Conservation (phyloP, 1,139 yeast genomes). For the Pneumocystis murina region DNA sequence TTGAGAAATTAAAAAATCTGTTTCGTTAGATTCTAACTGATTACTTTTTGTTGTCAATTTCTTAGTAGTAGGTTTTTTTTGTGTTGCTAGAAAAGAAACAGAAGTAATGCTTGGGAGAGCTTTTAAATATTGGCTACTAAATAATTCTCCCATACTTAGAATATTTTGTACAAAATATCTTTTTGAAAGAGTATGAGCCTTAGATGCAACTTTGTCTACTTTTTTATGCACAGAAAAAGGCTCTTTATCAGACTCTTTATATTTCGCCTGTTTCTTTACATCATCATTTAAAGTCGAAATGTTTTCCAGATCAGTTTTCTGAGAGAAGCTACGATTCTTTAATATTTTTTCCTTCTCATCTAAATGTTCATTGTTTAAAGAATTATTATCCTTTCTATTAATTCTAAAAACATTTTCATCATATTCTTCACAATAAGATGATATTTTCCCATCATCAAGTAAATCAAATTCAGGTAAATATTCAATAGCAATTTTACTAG, state of each 20-base stretch:
- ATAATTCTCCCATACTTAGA: neutral
- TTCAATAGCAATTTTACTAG: constrained; percentile 48
- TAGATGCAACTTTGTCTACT: neutral
- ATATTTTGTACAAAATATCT: neutral
- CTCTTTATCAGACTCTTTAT: neutral
- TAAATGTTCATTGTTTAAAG: neutral
- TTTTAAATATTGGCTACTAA: neutral
- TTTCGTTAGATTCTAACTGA: neutral
- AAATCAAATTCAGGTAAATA: constrained; percentile 26
- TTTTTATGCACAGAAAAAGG: neutral
- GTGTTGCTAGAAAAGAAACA: neutral
- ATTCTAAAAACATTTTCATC: constrained; percentile 1
- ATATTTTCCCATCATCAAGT: constrained; percentile 4
- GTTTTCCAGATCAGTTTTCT: neutral
- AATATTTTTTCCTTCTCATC: neutral
- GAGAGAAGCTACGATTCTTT: neutral
- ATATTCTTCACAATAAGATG: constrained; percentile 6
- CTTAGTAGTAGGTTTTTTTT: neutral
- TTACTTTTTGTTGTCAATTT: neutral
- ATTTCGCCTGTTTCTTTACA: neutral
- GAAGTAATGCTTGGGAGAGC: neutral
- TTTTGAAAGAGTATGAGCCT: neutral
- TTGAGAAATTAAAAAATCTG: neutral
- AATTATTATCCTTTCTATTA: neutral
- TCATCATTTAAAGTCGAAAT: neutral